Evolutionary conservation across 2,329 filamentous ascomycete species (phyloP).

Genomic region (Aspergillus aculeatinus): DNA sequence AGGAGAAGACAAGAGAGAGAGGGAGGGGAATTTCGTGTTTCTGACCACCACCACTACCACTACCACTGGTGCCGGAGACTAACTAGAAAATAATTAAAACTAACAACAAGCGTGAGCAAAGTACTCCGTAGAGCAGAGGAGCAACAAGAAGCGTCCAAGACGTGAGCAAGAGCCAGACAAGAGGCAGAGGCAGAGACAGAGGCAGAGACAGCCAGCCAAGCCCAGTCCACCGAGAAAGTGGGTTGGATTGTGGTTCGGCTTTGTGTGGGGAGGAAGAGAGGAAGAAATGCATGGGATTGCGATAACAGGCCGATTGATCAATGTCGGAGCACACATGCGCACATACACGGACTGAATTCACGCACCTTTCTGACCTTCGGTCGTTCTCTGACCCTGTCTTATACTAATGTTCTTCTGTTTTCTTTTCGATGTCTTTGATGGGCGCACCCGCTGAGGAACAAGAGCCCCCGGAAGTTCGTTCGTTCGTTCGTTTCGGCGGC

Average conservation of each 20-base stretch:
- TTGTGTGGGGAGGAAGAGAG: neutral
- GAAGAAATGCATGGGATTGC: neutral
- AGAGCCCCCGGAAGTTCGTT: too few relatives aligned
- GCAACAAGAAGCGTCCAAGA: neutral
- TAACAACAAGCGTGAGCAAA: neutral
- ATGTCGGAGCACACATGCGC: neutral
- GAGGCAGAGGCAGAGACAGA: neutral
- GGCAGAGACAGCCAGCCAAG: neutral
- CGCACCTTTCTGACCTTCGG: neutral
- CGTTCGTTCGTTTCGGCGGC: too few relatives aligned
- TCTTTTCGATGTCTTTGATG: too few relatives aligned
- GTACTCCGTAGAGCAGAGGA: too few relatives aligned
- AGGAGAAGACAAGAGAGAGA: neutral
- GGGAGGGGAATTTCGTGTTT: neutral
- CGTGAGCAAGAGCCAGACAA: neutral
- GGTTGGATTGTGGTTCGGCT: neutral
- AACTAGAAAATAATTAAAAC: neutral
- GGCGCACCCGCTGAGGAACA: too few relatives aligned
- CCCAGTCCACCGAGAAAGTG: neutral
- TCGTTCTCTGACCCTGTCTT: too few relatives aligned
- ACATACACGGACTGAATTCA: neutral
- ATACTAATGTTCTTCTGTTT: too few relatives aligned
- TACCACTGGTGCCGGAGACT: neutral
- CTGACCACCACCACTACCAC: neutral
- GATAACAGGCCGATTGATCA: neutral